Conservation (phyloP, 768 basidiomycete genomes). For the Hirschioporus abietinus region DNA sequence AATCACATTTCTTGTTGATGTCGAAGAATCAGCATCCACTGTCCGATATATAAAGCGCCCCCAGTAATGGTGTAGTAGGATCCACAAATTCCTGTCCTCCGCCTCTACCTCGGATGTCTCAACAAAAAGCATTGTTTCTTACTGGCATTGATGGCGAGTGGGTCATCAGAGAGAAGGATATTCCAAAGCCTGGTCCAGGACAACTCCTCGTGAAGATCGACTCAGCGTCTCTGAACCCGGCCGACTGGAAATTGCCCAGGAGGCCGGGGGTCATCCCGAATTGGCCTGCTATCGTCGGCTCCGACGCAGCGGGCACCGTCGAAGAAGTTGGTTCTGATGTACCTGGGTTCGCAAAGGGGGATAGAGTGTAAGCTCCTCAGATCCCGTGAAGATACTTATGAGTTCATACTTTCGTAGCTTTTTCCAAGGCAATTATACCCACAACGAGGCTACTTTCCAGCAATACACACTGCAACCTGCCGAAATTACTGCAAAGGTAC, state of each 20-base stretch:
- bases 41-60: too few species aligned
- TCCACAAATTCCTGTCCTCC: too few species aligned
- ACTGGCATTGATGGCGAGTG: not conserved
- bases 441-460: slow-evolving; percentile 32
- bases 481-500: slow-evolving; percentile 35
- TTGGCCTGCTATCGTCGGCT: slow-evolving; percentile 43
- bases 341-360: slow-evolving; percentile 41
- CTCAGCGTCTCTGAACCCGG: slow-evolving; percentile 46
- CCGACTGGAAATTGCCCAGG: slow-evolving; percentile 47
- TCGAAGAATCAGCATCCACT: too few species aligned
- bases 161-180: slow-evolving; percentile 9
- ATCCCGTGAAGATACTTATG: not conserved
- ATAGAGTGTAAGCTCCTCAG: slow-evolving; percentile 41
- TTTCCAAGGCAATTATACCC: slow-evolving; percentile 30
- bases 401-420: not conserved
- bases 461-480: slow-evolving; percentile 37
- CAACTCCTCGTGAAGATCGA: slow-evolving; percentile 44
- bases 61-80: too few species aligned
- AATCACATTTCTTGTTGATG: not conserved
- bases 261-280: slow-evolving; percentile 31
- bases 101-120: slow-evolving; percentile 9
- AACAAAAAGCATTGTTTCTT: slow-evolving; percentile 11
- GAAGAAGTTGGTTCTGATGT: slow-evolving; percentile 49
- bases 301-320: slow-evolving; percentile 48
- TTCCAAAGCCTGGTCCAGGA: slow-evolving; percentile 39